These are phyloP conservation scores for Cordyceps tenuipes DNA, from an alignment of 2,329 filamentous ascomycete genomes.

Conservation along the genomic window DNA sequence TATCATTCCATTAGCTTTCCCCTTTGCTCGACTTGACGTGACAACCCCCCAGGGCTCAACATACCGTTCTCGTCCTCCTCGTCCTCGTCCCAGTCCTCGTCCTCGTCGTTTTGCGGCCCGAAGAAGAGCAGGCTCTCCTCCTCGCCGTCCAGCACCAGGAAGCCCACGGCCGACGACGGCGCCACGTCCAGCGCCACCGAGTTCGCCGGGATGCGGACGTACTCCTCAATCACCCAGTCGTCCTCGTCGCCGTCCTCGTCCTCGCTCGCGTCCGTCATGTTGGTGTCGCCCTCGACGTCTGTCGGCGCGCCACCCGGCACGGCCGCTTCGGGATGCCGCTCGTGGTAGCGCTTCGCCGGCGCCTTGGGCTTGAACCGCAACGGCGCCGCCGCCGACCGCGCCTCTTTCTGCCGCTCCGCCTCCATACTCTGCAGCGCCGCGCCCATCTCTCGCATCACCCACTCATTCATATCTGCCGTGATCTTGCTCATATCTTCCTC, in stretches of 20 bases:
- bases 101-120: slow-evolving; percentile 50
- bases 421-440: slow-evolving; percentile 42
- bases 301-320: slow-evolving; percentile 8
- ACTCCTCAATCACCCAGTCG: slow-evolving; percentile 58
- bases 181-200: slow-evolving; percentile 38
- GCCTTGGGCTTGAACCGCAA: slow-evolving; percentile 44
- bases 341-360: slow-evolving; percentile 44
- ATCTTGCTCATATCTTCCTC: slow-evolving; percentile 42
- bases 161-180: slow-evolving; percentile 43
- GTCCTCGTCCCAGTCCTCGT: slow-evolving; percentile 49
- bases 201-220: slow-evolving; percentile 50
- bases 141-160: slow-evolving; percentile 49
- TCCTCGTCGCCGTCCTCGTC: slow-evolving; percentile 39
- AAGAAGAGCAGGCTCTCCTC: slow-evolving; percentile 55
- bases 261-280: slow-evolving; percentile 32
- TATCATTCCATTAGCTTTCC: slow-evolving; percentile 21
- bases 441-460: slow-evolving; percentile 50
- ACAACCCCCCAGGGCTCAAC: slow-evolving; percentile 8
- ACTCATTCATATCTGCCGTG: slow-evolving; percentile 48
- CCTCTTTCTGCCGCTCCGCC: slow-evolving; percentile 27
- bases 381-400: not conserved
- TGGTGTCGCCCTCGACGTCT: slow-evolving; percentile 23
- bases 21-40: not conserved
- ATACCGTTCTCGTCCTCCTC: slow-evolving; percentile 60
- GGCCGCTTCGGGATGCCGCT: slow-evolving; percentile 42